Evolutionary conservation across 108 stramenopile genomes (phyloP).

Genomic region (Stephanodiscus minutulus): DNA sequence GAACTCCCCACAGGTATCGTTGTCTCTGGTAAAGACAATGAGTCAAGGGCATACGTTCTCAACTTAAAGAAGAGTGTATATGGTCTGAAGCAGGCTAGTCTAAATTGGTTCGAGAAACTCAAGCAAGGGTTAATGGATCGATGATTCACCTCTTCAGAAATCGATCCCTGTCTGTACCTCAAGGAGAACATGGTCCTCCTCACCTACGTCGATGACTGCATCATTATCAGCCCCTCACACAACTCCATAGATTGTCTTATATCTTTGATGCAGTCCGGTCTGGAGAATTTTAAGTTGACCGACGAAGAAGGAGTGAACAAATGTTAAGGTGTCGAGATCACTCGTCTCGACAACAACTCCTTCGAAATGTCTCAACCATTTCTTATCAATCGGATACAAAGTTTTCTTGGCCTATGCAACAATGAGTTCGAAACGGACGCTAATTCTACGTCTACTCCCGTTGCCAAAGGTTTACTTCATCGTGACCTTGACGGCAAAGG

Average conservation of each 20-base stretch:
- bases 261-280: slow-evolving; percentile 13
- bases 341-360: neutral
- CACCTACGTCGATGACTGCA: no score
- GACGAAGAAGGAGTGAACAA: slow-evolving; percentile 54
- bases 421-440: neutral
- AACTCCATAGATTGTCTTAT: slow-evolving; percentile 31
- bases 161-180: no score
- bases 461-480: neutral
- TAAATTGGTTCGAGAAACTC: slow-evolving; percentile 25
- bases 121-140: no score
- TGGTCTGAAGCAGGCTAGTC: slow-evolving; percentile 26
- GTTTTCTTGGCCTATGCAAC: neutral
- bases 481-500: slow-evolving; percentile 22
- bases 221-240: slow-evolving; percentile 27
- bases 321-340: slow-evolving; percentile 32
- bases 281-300: slow-evolving; percentile 27
- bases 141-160: slow-evolving; percentile 5
- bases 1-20: slow-evolving; percentile 6
- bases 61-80: slow-evolving; percentile 31
- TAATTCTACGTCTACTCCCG: neutral
- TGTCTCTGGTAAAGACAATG: neutral
- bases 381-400: neutral
- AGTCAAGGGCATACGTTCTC: neutral
- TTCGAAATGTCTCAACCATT: slow-evolving; percentile 8
- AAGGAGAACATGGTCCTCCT: no score